A percentile compares a stretch with the other conserved stretches of the same genome.
Evolutionary conservation across 768 basidiomycete species (phyloP).

Genomic region (Coprinopsis marcescibilis): DNA sequence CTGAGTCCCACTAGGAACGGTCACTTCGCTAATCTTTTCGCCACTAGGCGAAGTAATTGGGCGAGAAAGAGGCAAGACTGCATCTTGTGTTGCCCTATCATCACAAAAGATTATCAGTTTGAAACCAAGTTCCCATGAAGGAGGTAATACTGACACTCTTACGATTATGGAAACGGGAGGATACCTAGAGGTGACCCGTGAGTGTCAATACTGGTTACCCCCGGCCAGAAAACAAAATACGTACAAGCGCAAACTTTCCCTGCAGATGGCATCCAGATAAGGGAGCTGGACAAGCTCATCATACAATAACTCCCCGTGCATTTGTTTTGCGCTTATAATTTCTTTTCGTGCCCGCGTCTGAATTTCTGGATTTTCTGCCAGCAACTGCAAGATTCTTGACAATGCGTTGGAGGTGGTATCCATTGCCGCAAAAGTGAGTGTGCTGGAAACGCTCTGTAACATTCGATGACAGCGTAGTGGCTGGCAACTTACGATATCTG

Average conservation of each 20-base stretch:
- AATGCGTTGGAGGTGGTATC: slow-evolving; percentile 41
- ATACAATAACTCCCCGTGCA: slow-evolving; percentile 26
- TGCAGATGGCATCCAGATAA: slow-evolving; percentile 32
- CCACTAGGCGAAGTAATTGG: slow-evolving; percentile 36
- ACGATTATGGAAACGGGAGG: slow-evolving; percentile 17
- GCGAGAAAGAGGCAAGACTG: slow-evolving; percentile 34
- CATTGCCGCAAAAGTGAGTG: slow-evolving; percentile 32
- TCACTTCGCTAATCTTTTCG: slow-evolving; percentile 26
- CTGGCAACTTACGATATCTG: slow-evolving; percentile 16
- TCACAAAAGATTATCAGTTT: background rate
- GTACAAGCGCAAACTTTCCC: slow-evolving; percentile 35
- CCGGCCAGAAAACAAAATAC: slow-evolving; percentile 4
- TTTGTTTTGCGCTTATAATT: slow-evolving; percentile 20
- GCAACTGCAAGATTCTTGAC: slow-evolving; percentile 28
- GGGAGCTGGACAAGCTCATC: slow-evolving; percentile 32
- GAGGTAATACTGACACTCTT: slow-evolving; percentile 4
- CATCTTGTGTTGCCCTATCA: slow-evolving; percentile 24
- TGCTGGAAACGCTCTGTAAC: slow-evolving; percentile 9
- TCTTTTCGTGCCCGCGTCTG: slow-evolving; percentile 34
- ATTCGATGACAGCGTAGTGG: background rate
- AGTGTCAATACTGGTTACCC: background rate
- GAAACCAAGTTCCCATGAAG: too few relatives aligned
- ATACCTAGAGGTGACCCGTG: slow-evolving; percentile 12
- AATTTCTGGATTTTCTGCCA: slow-evolving; percentile 24
- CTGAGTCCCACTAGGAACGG: slow-evolving; percentile 33